A percentile compares a stretch with the other conserved stretches of the same genome.
Evolutionary conservation across 2,329 filamentous ascomycete genomes (phyloP).

Genomic region (Penicillium sp.): DNA sequence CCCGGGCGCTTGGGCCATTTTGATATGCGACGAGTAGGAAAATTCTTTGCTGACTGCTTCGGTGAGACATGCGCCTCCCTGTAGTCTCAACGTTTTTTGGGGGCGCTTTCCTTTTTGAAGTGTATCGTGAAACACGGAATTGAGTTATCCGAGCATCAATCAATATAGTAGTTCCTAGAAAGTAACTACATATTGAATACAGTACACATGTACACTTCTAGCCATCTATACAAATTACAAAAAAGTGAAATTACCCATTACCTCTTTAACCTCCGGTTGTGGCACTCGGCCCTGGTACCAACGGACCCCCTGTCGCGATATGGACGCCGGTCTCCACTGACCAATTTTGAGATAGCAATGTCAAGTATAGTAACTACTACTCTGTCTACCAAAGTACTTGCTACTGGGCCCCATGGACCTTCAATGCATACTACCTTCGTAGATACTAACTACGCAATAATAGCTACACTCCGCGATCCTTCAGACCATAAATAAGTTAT

Average conservation of each 20-base stretch:
- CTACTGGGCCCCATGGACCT: not conserved
- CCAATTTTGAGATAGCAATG: constrained; percentile 1
- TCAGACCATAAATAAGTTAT: not conserved
- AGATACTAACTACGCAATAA: not conserved
- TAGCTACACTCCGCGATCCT: not conserved
- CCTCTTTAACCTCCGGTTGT: constrained; percentile 5
- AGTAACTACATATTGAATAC: not conserved
- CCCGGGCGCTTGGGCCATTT: constrained; percentile 20
- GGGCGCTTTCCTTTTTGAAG: constrained; percentile 11
- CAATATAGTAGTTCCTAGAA: not conserved
- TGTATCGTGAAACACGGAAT: constrained; percentile 27
- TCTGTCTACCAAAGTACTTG: not conserved
- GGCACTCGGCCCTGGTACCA: not conserved
- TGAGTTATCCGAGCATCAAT: constrained; percentile 13
- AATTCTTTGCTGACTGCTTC: constrained; percentile 6
- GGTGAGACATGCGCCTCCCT: constrained; percentile 28
- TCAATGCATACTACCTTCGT: not conserved
- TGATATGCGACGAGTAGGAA: constrained; percentile 2
- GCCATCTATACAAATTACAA: not conserved
- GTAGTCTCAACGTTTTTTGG: constrained; percentile 18
- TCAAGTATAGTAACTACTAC: not conserved
- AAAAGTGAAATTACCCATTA: not conserved
- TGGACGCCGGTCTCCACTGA: not conserved
- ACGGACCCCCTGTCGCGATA: not conserved
- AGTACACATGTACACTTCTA: not conserved